A percentile compares a stretch with the other conserved stretches of the same genome.
phyloP scores from a whole-genome alignment of 2,329 filamentous ascomycete species.

The Curvularia hawaiiensis region DNA sequence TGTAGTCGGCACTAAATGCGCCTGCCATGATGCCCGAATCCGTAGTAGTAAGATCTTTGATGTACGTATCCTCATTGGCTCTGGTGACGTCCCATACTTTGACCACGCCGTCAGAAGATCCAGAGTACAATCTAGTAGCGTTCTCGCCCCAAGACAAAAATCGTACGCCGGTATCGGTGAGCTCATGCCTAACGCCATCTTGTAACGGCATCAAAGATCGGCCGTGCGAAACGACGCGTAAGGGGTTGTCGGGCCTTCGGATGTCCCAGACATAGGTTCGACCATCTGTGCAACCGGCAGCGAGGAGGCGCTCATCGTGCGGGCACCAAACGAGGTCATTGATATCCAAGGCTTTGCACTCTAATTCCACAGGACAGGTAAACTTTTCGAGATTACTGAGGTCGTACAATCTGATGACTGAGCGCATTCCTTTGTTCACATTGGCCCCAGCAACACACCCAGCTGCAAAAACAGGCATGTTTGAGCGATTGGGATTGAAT shows the following conservation, averaged over 20 bases:
- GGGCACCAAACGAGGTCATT: slow-evolving; percentile 63
- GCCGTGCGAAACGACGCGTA: slow-evolving; percentile 60
- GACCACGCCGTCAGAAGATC: slow-evolving; percentile 64
- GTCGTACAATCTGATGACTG: slow-evolving; percentile 60
- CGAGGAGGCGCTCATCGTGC: slow-evolving; percentile 57
- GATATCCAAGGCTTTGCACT: slow-evolving; percentile 65
- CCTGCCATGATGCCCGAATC: slow-evolving; percentile 63
- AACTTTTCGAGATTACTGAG: slow-evolving; percentile 37
- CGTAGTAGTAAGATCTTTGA: slow-evolving; percentile 57
- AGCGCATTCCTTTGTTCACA: slow-evolving; percentile 51
- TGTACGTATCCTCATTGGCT: slow-evolving; percentile 56
- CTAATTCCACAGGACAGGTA: slow-evolving; percentile 51
- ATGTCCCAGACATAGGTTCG: slow-evolving; percentile 66
- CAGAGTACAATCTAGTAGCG: slow-evolving; percentile 60
- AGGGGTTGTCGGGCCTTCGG: slow-evolving; percentile 51
- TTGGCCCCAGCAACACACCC: slow-evolving; percentile 53
- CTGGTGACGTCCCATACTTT: slow-evolving; percentile 65
- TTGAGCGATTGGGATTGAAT: slow-evolving; percentile 56
- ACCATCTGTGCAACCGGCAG: slow-evolving; percentile 65
- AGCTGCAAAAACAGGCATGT: slow-evolving; percentile 56
- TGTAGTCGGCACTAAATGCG: slow-evolving; percentile 60
- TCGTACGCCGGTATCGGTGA: slow-evolving; percentile 62
- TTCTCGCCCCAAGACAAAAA: slow-evolving; percentile 63
- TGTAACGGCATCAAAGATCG: slow-evolving; percentile 56
- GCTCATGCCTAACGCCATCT: slow-evolving; percentile 52